phyloP scores from a whole-genome alignment of 2,329 filamentous ascomycete species.

The Xylariaceae sp. region DNA sequence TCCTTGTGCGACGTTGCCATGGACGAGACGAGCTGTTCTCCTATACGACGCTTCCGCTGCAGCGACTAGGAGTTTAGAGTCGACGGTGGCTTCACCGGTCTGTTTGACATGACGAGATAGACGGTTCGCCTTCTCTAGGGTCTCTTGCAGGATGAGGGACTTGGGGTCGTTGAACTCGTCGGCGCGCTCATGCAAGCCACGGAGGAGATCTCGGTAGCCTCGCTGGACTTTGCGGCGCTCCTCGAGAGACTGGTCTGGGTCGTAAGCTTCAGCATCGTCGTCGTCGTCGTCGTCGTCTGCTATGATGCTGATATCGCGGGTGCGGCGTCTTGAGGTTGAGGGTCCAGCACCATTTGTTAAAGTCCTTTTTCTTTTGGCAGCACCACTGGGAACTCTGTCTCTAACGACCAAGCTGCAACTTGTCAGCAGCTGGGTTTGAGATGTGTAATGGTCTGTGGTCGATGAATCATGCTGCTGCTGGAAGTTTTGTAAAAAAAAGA shows the following conservation, averaged over 20 bases:
- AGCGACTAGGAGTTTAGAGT: conserved; percentile 79
- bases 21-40: conserved; percentile 68
- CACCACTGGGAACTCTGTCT: conserved; percentile 19
- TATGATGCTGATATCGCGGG: conserved; percentile 22
- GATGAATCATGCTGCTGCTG: too few species aligned
- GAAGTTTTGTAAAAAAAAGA: too few species aligned
- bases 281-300: conserved; percentile 17
- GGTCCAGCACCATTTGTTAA: conserved; percentile 27
- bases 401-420: conserved; percentile 25
- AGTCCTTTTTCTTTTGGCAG: conserved; percentile 30
- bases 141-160: conserved; percentile 61
- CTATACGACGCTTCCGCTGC: conserved; percentile 77
- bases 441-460: too few species aligned
- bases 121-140: conserved; percentile 62
- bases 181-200: conserved; percentile 57
- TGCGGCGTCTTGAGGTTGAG: conserved; percentile 28
- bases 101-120: conserved; percentile 71
- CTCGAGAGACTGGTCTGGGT: conserved; percentile 76
- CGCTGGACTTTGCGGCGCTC: conserved; percentile 69
- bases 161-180: conserved; percentile 66
- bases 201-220: conserved; percentile 64
- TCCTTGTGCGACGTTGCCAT: conserved; percentile 69
- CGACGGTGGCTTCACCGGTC: conserved; percentile 84
- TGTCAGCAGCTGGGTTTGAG: too few species aligned
- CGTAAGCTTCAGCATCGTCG: conserved; percentile 52